Evolutionary conservation across 805 yeast species (phyloP).

Genomic region (Candida takata): DNA sequence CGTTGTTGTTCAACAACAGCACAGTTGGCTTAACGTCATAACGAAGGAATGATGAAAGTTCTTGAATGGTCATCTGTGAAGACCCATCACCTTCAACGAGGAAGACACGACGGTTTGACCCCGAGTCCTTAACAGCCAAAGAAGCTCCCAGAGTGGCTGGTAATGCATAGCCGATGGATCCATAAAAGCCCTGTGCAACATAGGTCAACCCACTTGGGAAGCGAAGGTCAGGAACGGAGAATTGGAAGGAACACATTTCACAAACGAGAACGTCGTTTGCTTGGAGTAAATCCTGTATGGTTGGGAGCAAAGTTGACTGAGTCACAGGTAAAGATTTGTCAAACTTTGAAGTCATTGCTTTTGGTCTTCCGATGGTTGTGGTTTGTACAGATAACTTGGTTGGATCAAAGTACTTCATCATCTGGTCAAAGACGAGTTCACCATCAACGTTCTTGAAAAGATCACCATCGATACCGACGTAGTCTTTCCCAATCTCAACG

Average conservation of each 20-base stretch:
- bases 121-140: conserved; percentile 44
- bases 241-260: conserved; percentile 62
- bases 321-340: conserved; percentile 9
- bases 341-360: too few relatives aligned
- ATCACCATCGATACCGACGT: conserved; percentile 14
- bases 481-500: conserved; percentile 22
- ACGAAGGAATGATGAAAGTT: conserved; percentile 50
- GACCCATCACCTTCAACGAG: conserved; percentile 66
- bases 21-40: conserved; percentile 51
- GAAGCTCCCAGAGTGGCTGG: conserved; percentile 61
- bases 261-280: conserved; percentile 53
- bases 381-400: too few relatives aligned
- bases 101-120: conserved; percentile 34
- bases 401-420: conserved; percentile 8
- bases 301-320: conserved; percentile 39
- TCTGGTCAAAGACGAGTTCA: conserved; percentile 13
- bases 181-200: conserved; percentile 59
- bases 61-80: conserved; percentile 60
- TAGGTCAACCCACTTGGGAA: conserved; percentile 47
- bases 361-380: too few relatives aligned
- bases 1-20: conserved; percentile 55
- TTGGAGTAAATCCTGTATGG: conserved; percentile 43
- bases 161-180: conserved; percentile 58
- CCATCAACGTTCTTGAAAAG: conserved; percentile 14
- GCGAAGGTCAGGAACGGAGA: conserved; percentile 49